Evolutionary conservation across 164 flowering plant genomes (phyloP), one percentile per base, ranked within the genome.

Genomic region (Buxus sempervirens): DNA sequence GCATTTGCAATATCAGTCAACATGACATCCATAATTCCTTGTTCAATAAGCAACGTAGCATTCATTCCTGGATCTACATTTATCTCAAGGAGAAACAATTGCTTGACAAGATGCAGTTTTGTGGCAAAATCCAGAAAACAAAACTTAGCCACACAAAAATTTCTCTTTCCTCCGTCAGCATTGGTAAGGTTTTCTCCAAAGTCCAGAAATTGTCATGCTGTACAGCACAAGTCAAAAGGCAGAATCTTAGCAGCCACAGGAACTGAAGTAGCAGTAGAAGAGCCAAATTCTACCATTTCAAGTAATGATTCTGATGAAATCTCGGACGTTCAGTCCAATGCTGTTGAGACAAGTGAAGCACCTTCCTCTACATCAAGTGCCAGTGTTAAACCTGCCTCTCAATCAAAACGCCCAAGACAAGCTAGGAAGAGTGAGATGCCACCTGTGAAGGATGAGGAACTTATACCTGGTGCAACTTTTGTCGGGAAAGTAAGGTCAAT

Each of bases 401-500:
- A 70, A 70, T 56, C 91, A 9, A 85, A 71, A 58, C 85, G 90
- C 18, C 2, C 89, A 67, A 86, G 88, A 58, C 67, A 84, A 4
- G 55, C 27, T 20, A 82, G 95, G 81, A 95, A 84, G 79, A 90
- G 93, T 77, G 97, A 92, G 51, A 82, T 90, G 97, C 97, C 97
- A 36, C 93, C 99, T 18, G 87, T 95, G 51, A 89, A 85, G 70
- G 82, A 88, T 71, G 99, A 95, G 74, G 96, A 92, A 36, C 81
- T 95, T 27, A 76, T 88, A 58, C 81, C 85, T 55, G 99, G 99
- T 78, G 96, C 97, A 65, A 80, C 80, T 64, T 95, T 92, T 81
- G 82, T 84, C 3, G 99, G 99, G 71, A 95, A 92, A 89, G 99
- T 95, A 41, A 82, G 75, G 67, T 85, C 99, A 22, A 82, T 95